Base-by-base conservation (phyloP, 371 early-diverging fungal genomes). In the Coemansia sp. region DNA sequence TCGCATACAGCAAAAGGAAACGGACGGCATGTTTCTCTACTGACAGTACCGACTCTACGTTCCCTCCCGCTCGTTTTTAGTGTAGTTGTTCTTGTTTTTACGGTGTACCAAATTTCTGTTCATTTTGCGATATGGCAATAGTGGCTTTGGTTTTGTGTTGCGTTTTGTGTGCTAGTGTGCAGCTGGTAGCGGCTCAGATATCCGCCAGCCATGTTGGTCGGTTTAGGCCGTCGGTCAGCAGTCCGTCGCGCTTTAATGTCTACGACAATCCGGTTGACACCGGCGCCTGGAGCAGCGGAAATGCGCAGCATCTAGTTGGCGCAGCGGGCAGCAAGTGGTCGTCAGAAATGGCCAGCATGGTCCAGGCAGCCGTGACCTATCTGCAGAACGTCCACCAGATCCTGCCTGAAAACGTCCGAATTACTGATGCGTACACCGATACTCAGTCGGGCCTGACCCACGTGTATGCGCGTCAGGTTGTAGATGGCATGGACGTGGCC, bases 401-500 rank as follows among this genome's bases (percentile, higher is more conserved):
- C 11, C 31, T 48, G 2, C 13, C 58, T 3, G 20, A 39, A 7
- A 39, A 49, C 26, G 55, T 65, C 39, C 50, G 48, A 10, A 65
- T 69, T 40, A 53, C 65, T 9, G 57, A 60, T 36, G 56, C 70
- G 7, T 69, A 69, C 40, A 57, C 60, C 2, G 66, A 65, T 32
- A 4, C 34, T 1, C 8, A n/a, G 2, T 52, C 70, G 16, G 89
- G 88, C 6, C 81, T 90, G 3, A 89, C 91, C 0, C 93, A 93
- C 57, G 85, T 92, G 10, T 87, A 92, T 62, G 64, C 90, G 13
- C 83, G 85, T 55, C 93, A 93, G 67, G 63, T 77, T 7, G 78
- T 88, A 34, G 66, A 87, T 60, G 92, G 89, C n/a, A 63, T 89
- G 3, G 85, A 86, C 59, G 88, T 93, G 4, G 77, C 85, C 20